These are phyloP conservation scores for Gossypium stocksii DNA, from an alignment of 345 rosid genomes.

Conservation along the genomic window DNA sequence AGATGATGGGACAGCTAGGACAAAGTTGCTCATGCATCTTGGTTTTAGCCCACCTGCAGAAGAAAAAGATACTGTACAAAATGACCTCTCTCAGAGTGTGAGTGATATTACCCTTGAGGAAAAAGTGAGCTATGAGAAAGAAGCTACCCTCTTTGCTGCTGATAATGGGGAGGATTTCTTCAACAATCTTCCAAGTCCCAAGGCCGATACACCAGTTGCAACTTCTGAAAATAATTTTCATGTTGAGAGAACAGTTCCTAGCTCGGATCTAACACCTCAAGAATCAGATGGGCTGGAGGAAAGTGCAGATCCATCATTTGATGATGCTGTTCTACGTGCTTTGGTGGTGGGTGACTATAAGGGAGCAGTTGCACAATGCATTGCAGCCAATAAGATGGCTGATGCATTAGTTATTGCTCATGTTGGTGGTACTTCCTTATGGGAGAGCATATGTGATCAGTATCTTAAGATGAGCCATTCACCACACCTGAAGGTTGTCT, in stretches of 20 bases:
- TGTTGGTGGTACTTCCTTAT: slow-evolving; percentile 82
- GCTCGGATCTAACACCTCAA: slow-evolving; percentile 35
- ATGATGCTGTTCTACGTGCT: slow-evolving; percentile 84
- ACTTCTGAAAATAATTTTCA: slow-evolving; percentile 39
- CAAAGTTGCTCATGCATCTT: slow-evolving; percentile 83
- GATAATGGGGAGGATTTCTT: slow-evolving; percentile 99
- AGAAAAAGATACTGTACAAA: slow-evolving; percentile 41
- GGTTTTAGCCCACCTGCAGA: slow-evolving; percentile 71
- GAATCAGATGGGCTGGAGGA: slow-evolving; percentile 55
- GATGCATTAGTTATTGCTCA: slow-evolving; percentile 98
- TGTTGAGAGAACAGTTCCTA: slow-evolving; percentile 34
- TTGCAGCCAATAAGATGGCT: slow-evolving; percentile 79
- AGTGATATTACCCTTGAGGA: slow-evolving; percentile 50
- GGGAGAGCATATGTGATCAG: slow-evolving; percentile 91
- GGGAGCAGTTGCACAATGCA: slow-evolving; percentile 88
- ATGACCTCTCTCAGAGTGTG: slow-evolving; percentile 51
- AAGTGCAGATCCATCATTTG: slow-evolving; percentile 66
- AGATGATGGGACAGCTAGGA: slow-evolving; percentile 90
- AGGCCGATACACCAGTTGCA: slow-evolving; percentile 63
- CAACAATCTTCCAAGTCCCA: slow-evolving; percentile 90
- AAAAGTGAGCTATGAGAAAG: slow-evolving; percentile 37
- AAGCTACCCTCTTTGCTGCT: slow-evolving; percentile 42
- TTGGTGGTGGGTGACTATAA: slow-evolving; percentile 94
- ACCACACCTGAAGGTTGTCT: slow-evolving; percentile 88
- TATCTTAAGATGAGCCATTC: slow-evolving; percentile 73